Evolutionary conservation across 768 basidiomycete species (phyloP).

Genomic region (Tylopilus vinaceipallidus): DNA sequence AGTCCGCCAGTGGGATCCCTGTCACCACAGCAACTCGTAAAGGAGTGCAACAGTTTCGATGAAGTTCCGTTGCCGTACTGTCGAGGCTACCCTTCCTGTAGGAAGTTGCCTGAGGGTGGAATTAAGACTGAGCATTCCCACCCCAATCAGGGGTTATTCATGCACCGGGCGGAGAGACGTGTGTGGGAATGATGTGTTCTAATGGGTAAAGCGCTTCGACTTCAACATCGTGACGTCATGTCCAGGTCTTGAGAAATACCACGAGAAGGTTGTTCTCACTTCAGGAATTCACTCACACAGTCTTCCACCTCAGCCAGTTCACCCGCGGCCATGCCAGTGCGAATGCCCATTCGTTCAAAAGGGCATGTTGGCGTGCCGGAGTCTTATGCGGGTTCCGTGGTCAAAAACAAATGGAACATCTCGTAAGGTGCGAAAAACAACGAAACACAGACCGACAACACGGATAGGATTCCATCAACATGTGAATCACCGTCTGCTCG

Average conservation of each 20-base stretch:
- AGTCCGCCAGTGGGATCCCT: too few relatives aligned
- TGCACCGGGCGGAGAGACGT: background rate
- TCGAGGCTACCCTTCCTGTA: too few relatives aligned
- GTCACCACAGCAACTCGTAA: too few relatives aligned
- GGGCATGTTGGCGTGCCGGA: background rate
- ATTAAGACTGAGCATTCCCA: background rate
- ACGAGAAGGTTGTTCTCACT: background rate
- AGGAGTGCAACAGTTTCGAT: too few relatives aligned
- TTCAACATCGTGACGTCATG: background rate
- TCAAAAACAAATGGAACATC: background rate
- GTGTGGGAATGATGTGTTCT: background rate
- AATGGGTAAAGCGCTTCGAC: background rate
- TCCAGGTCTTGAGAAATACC: background rate
- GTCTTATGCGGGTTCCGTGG: background rate
- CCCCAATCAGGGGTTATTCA: background rate
- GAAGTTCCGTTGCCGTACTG: too few relatives aligned
- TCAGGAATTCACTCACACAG: background rate
- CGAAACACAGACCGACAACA: slow-evolving; percentile 4
- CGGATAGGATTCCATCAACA: background rate
- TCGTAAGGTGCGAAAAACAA: background rate
- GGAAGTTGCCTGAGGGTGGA: too few relatives aligned
- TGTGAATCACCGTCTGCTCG: slow-evolving; percentile 58
- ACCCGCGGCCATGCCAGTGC: background rate
- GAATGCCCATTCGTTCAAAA: background rate
- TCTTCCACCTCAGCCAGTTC: background rate